Evolutionary conservation across 257 asterid species (phyloP).

Genomic region (Phtheirospermum japonicum): DNA sequence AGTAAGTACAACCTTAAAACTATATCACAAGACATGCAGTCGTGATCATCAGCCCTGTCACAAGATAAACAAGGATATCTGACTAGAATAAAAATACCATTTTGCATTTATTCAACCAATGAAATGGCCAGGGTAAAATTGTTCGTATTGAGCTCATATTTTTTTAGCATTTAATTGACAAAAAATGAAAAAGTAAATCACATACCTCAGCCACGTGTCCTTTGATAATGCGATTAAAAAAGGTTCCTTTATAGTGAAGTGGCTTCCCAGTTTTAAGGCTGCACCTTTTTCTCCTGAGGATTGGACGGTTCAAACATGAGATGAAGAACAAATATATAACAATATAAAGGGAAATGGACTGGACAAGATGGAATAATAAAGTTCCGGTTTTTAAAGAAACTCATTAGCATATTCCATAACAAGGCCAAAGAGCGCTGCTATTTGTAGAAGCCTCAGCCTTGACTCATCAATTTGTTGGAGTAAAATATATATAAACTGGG

Average conservation of each 20-base stretch:
- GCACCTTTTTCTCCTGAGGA: conserved; percentile 88
- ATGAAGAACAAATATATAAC: background rate
- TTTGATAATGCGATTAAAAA: conserved; percentile 74
- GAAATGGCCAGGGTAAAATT: conserved; percentile 29
- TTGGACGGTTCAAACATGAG: conserved; percentile 10
- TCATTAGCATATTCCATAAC: conserved; percentile 7
- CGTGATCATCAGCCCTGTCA: conserved; percentile 90
- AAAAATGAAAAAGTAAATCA: conserved; percentile 20
- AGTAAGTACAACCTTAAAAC: conserved; percentile 78
- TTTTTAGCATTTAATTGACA: conserved; percentile 10
- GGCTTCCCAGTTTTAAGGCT: conserved; percentile 78
- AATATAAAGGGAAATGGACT: background rate
- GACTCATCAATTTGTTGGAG: background rate
- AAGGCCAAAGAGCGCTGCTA: background rate
- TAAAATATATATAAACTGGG: background rate
- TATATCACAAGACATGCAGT: conserved; percentile 87
- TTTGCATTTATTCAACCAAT: conserved; percentile 40
- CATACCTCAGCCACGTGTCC: conserved; percentile 89
- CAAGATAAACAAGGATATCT: conserved; percentile 74
- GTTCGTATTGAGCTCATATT: conserved; percentile 26
- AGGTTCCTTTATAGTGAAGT: conserved; percentile 91
- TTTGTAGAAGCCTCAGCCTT: background rate
- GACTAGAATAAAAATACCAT: conserved; percentile 55
- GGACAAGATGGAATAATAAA: background rate
- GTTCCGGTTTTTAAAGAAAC: conserved; percentile 9